These are phyloP conservation scores for Cystobasidium onofrii DNA, from an alignment of 768 basidiomycete species.

Conservation along the genomic window DNA sequence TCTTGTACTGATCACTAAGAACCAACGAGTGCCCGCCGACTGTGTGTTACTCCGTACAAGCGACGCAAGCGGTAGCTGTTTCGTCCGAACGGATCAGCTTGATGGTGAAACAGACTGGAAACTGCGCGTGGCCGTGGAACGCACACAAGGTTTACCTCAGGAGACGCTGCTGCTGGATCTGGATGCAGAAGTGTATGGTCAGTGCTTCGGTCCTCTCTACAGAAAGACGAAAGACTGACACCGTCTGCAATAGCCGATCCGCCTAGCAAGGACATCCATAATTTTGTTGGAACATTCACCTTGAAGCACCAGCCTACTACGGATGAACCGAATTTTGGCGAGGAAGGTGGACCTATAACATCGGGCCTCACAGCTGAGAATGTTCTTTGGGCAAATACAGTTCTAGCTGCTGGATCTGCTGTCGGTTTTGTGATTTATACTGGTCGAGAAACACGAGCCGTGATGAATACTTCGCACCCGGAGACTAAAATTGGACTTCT, in stretches of 20 bases:
- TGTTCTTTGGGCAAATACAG: slow-evolving; percentile 93
- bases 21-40: slow-evolving; percentile 92
- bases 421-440: slow-evolving; percentile 92
- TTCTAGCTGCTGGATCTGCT: slow-evolving; percentile 86
- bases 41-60: slow-evolving; percentile 78
- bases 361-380: slow-evolving; percentile 92
- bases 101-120: slow-evolving; percentile 99
- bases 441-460: slow-evolving; percentile 86
- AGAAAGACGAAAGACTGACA: neutral
- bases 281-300: slow-evolving; percentile 87
- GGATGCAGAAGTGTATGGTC: slow-evolving; percentile 85
- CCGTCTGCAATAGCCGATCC: slow-evolving; percentile 60
- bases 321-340: slow-evolving; percentile 43
- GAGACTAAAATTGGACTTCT: slow-evolving; percentile 85
- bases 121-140: slow-evolving; percentile 74
- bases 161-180: slow-evolving; percentile 55
- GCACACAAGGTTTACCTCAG: slow-evolving; percentile 62
- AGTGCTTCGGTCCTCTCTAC: slow-evolving; percentile 38
- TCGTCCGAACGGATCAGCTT: slow-evolving; percentile 93
- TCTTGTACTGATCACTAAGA: slow-evolving; percentile 85
- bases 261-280: slow-evolving; percentile 92
- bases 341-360: slow-evolving; percentile 46
- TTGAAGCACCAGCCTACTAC: slow-evolving; percentile 41
- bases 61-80: slow-evolving; percentile 85
- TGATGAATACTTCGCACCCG: slow-evolving; percentile 97